Conservation (phyloP, 495 filamentous ascomycete species). For the Talaromyces stipitatus region DNA sequence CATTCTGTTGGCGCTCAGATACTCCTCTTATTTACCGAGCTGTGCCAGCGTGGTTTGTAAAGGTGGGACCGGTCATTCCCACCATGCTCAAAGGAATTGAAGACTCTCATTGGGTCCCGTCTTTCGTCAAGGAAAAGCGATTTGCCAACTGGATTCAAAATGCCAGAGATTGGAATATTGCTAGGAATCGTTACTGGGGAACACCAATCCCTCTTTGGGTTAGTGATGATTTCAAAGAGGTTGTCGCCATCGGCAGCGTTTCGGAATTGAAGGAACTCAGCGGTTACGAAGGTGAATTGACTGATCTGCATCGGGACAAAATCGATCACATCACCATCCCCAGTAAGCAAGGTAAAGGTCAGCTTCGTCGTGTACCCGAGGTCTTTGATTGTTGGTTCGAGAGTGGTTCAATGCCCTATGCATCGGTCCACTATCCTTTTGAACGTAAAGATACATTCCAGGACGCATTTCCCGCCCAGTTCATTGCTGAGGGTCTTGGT, state of each 20-base stretch:
- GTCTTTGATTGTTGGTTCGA: conserved; percentile 98
- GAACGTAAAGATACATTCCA: conserved; percentile 80
- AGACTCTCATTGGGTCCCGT: conserved; percentile 88
- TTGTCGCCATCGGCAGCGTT: conserved; percentile 80
- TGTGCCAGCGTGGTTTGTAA: conserved; percentile 94
- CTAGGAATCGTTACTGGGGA: conserved; percentile 94
- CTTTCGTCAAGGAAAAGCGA: conserved; percentile 83
- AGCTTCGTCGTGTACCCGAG: conserved; percentile 72
- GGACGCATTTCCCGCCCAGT: conserved; percentile 78
- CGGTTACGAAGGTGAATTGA: conserved; percentile 75
- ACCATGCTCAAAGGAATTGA: conserved; percentile 87
- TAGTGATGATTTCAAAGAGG: conserved; percentile 78
- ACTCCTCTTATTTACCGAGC: conserved; percentile 92
- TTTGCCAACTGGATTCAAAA: conserved; percentile 84
- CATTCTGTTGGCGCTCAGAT: conserved; percentile 93
- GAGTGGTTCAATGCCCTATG: conserved; percentile 95
- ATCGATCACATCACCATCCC: conserved; percentile 96
- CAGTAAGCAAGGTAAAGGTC: conserved; percentile 81
- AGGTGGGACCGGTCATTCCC: conserved; percentile 76
- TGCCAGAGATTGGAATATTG: conserved; percentile 97
- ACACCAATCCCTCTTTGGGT: conserved; percentile 92
- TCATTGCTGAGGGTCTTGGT: conserved; percentile 85
- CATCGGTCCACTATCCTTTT: conserved; percentile 89
- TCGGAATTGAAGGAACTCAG: conserved; percentile 81
- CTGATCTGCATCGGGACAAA: conserved; percentile 91